These are phyloP conservation scores for Termitomyces sp. DNA, from an alignment of 1,284 basidiomycete species.

Conservation along the genomic window DNA sequence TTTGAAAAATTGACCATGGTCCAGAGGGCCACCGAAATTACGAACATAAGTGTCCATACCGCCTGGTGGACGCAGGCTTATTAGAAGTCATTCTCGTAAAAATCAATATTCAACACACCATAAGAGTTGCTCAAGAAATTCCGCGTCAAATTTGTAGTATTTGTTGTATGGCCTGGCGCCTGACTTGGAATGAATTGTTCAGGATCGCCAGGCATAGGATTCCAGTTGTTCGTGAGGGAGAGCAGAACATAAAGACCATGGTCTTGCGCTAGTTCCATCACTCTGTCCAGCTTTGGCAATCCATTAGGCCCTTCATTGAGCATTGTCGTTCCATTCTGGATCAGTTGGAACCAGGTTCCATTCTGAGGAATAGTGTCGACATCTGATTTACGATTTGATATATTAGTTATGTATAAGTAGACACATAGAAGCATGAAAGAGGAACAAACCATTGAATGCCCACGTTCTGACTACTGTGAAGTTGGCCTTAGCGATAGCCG, in stretches of 20 bases:
- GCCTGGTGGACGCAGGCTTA: conserved; percentile 29
- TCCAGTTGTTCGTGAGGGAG: conserved; percentile 72
- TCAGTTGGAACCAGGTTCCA: conserved; percentile 54
- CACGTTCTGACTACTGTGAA: conserved; percentile 63
- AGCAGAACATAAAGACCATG: conserved; percentile 56
- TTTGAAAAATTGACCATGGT: conserved; percentile 58
- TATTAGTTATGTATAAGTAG: conserved; percentile 7
- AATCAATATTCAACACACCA: conserved; percentile 30
- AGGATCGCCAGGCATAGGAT: conserved; percentile 27
- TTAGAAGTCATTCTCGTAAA: neutral
- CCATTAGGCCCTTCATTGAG: conserved; percentile 63
- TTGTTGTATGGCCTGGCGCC: conserved; percentile 11
- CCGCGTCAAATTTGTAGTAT: conserved; percentile 31
- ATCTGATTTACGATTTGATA: conserved; percentile 28
- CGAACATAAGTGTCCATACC: conserved; percentile 66
- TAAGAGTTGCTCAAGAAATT: conserved; percentile 58
- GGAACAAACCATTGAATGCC: conserved; percentile 53
- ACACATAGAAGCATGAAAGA: conserved; percentile 14
- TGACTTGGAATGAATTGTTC: conserved; percentile 11
- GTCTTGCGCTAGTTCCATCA: conserved; percentile 54
- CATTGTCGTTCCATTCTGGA: conserved; percentile 40
- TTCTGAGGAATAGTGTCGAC: conserved; percentile 51
- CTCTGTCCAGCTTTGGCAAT: conserved; percentile 61
- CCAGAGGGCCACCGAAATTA: conserved; percentile 35
- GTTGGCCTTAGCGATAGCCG: conserved; percentile 47